These are phyloP conservation scores for Termitomyces bulborhizus DNA, from an alignment of 768 basidiomycete genomes.

Conservation along the genomic window DNA sequence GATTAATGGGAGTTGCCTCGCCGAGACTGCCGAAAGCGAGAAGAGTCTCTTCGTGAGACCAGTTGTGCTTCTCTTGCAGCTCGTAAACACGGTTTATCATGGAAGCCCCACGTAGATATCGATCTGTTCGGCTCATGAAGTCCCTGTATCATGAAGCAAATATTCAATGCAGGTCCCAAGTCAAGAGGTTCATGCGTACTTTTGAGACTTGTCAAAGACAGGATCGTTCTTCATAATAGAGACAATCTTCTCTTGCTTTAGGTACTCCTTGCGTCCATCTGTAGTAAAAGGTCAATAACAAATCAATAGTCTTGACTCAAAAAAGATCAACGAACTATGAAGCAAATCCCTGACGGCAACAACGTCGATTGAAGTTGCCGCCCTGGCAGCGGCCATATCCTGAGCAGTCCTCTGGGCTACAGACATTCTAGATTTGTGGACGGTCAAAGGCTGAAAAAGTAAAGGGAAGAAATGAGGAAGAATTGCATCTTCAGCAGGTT, in stretches of 20 bases:
- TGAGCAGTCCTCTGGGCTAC: conserved; percentile 38
- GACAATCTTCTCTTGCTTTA: conserved; percentile 38
- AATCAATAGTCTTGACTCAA: not conserved
- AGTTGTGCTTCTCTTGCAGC: conserved; percentile 45
- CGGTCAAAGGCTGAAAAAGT: not conserved
- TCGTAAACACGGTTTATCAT: conserved; percentile 55
- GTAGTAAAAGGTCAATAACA: not conserved
- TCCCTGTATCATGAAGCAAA: conserved; percentile 26
- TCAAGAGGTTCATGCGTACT: not conserved
- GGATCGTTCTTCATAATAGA: conserved; percentile 46
- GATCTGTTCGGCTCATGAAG: conserved; percentile 53
- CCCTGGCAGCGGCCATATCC: conserved; percentile 49
- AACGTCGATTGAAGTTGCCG: conserved; percentile 35
- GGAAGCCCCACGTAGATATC: conserved; percentile 46
- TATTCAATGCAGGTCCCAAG: not conserved
- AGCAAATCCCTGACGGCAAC: conserved; percentile 40
- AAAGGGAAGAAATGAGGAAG: not conserved
- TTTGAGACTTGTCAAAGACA: conserved; percentile 11
- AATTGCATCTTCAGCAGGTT: not conserved
- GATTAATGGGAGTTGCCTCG: conserved; percentile 43
- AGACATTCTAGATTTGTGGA: conserved; percentile 3
- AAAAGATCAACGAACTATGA: conserved; percentile 32
- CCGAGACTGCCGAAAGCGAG: conserved; percentile 44
- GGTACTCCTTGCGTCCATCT: conserved; percentile 50
- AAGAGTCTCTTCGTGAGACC: conserved; percentile 42